Evolutionary conservation across 2,329 filamentous ascomycete genomes (phyloP), one percentile per base, ranked within the genome.

Genomic region (Pseudonectria buxi): DNA sequence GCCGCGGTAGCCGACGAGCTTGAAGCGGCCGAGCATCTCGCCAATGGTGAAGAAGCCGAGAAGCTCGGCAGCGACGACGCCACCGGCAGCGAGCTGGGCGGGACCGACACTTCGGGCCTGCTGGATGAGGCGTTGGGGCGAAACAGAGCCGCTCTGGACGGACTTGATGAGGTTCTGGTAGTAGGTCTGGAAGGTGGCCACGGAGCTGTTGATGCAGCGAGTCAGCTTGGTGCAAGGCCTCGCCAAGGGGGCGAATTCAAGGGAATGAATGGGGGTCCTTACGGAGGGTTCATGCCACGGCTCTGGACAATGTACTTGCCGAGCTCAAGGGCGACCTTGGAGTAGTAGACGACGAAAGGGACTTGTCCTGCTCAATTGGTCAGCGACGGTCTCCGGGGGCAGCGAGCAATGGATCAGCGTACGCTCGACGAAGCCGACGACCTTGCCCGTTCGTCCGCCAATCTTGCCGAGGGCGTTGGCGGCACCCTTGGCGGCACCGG

Each of bases 11-110:
- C 92, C 92, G 53, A 98, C 74, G 53, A 98, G 65, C 83, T 98
- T 96, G 71, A 92, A 79, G 58, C 89, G 78, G 56, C 92, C 92
- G 56, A 98, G 81, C 65, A 98, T 96, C 76, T 96, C 89, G 48
- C 92, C 92, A 36, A 96, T 78, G 43, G 89, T 94, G 76, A 96
- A 98, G 78, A 98, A 98, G 43, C 92, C 92, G 50, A 98, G 68
- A 33, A 87, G 76, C 70, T 98, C 90, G 37, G 89, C 89, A 31
- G 74, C 67, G 44, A 95, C 70, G 41, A 98, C 84, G 52, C 84
- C 86, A 41, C 75, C 83, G 35, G 83, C 67, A 36, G 76, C 74
- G 51, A 90, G 61, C 64, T 94, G 82, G 51, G 78, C 72, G 49
- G 67, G 71, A 63, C 78, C 83, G 55, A 92, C 54, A 68, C 79